Evolutionary conservation across 805 yeast species (phyloP).

Genomic region (Maudiozyma barnettii): DNA sequence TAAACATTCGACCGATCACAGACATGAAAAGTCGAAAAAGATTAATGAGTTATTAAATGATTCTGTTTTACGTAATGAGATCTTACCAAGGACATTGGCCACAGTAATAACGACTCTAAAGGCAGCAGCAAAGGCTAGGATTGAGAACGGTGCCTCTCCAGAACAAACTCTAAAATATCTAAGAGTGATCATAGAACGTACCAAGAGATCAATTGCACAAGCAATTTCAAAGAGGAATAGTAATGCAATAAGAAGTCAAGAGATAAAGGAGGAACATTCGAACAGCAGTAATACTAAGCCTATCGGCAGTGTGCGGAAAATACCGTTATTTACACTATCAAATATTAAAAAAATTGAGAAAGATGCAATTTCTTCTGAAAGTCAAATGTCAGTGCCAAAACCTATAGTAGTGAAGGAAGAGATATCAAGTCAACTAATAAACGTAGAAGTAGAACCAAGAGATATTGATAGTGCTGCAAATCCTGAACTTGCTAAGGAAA

Average conservation of each 20-base stretch:
- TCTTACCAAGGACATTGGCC: slow-evolving; percentile 21
- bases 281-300: neutral
- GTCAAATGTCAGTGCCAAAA: neutral
- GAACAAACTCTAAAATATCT: slow-evolving; percentile 26
- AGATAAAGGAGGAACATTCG: neutral
- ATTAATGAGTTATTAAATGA: neutral
- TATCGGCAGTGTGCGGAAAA: slow-evolving; percentile 5
- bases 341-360: slow-evolving; percentile 11
- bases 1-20: neutral
- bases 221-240: slow-evolving; percentile 1
- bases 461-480: too few species aligned
- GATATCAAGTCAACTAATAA: neutral
- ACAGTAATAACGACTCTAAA: slow-evolving; percentile 27
- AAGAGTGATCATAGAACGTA: slow-evolving; percentile 23
- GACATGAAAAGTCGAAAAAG: neutral
- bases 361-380: slow-evolving; percentile 1
- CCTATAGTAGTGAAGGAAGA: neutral
- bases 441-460: neutral
- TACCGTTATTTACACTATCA: slow-evolving; percentile 19
- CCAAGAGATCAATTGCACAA: slow-evolving; percentile 21
- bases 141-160: slow-evolving; percentile 27
- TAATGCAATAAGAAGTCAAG: neutral
- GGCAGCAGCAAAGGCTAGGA: slow-evolving; percentile 27
- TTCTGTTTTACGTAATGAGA: slow-evolving; percentile 8
- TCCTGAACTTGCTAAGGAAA: neutral